Evolutionary conservation across 2,329 filamentous ascomycete species (phyloP).

Genomic region (Stenocarpella maydis): DNA sequence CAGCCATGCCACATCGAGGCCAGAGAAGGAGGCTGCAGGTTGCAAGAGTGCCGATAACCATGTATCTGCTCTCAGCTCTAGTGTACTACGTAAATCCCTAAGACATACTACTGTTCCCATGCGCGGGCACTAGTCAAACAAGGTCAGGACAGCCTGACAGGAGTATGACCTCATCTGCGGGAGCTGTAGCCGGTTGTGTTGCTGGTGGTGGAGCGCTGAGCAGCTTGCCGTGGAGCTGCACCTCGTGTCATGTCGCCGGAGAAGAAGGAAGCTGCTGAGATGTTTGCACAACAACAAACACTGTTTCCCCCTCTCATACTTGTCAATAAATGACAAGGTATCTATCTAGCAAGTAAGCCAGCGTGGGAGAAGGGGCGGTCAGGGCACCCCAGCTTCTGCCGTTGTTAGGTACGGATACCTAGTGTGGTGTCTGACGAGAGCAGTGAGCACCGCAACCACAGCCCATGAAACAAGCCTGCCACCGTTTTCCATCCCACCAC

Average conservation of each 20-base stretch:
- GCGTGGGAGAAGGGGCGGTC: conserved; percentile 18
- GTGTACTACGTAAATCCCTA: too few relatives aligned
- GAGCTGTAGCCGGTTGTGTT: not conserved
- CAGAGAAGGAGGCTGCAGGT: not conserved
- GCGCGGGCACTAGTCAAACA: not conserved
- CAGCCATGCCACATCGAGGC: conserved; percentile 5
- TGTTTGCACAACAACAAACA: not conserved
- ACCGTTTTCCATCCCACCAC: conserved; percentile 32
- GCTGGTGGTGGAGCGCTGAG: not conserved
- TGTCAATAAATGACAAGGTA: too few relatives aligned
- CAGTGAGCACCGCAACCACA: too few relatives aligned
- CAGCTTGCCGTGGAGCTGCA: not conserved
- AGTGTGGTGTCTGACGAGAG: too few relatives aligned
- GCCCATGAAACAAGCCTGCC: conserved; percentile 35
- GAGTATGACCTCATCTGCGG: not conserved
- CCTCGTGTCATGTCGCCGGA: too few relatives aligned
- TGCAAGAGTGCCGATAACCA: conserved; percentile 16
- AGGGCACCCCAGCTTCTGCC: not conserved
- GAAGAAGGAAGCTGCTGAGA: too few relatives aligned
- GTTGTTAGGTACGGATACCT: too few relatives aligned
- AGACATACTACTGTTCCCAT: not conserved
- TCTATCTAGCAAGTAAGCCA: too few relatives aligned
- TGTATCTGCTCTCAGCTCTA: too few relatives aligned
- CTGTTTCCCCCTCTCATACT: too few relatives aligned
- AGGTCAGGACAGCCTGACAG: not conserved